phyloP scores from a whole-genome alignment of 257 asterid species.

The Henckelia pumila region DNA sequence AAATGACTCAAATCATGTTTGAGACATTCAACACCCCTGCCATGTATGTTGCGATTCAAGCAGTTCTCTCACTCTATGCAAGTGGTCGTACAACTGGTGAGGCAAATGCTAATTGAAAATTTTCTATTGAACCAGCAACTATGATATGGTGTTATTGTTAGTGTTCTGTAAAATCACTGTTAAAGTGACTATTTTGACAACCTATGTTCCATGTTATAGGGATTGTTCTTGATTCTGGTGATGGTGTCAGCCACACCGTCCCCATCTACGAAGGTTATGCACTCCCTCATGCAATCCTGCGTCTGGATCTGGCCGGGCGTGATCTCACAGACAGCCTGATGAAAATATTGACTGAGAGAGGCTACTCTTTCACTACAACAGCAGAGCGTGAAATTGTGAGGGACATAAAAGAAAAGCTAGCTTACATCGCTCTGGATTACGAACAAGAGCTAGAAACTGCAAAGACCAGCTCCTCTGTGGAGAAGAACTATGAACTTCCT shows the following conservation, averaged over 20 bases:
- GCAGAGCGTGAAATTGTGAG: constrained; percentile 86
- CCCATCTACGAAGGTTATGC: constrained; percentile 84
- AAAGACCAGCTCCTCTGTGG: constrained; percentile 72
- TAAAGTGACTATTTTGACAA: neutral
- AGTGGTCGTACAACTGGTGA: constrained; percentile 91
- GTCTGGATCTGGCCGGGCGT: constrained; percentile 80
- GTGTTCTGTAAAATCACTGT: neutral
- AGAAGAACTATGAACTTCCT: constrained; percentile 74
- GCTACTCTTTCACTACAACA: constrained; percentile 69
- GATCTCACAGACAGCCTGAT: constrained; percentile 71
- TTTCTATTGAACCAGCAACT: neutral
- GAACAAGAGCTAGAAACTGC: constrained; percentile 71
- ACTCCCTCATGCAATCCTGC: constrained; percentile 77
- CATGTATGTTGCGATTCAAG: constrained; percentile 87
- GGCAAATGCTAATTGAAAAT: constrained; percentile 12
- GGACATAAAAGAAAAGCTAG: constrained; percentile 74
- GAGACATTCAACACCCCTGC: constrained; percentile 86
- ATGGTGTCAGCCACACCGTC: constrained; percentile 85
- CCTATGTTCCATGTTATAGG: constrained; percentile 32
- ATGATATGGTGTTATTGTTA: neutral
- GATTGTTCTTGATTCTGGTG: constrained; percentile 79
- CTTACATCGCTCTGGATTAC: constrained; percentile 75
- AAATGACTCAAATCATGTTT: constrained; percentile 89
- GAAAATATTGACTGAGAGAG: constrained; percentile 70
- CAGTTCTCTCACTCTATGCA: constrained; percentile 84